Percentiles rank a stretch among this genome's conserved stretches.
These are phyloP conservation scores for Selenicereus undatus DNA, from an alignment of 148 eudicot genomes.

Conservation along the genomic window DNA sequence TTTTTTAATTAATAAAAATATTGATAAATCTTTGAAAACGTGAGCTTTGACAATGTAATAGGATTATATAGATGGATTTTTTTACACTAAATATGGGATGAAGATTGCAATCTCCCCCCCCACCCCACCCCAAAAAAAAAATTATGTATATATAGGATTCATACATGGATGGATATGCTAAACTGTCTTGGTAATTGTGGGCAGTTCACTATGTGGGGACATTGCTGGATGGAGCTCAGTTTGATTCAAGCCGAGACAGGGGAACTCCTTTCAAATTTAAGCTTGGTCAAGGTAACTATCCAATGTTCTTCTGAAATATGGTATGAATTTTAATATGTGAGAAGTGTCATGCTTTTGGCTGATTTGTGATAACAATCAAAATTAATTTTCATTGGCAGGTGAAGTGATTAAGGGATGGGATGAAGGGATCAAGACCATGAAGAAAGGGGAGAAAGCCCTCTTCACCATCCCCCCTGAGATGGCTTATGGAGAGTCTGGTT, in stretches of 20 bases:
- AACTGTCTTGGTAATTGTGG: neutral
- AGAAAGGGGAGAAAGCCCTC: constrained; percentile 81
- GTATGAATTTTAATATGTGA: neutral
- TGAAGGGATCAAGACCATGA: constrained; percentile 83
- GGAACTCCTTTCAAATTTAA: constrained; percentile 72
- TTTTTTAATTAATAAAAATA: too few relatives aligned
- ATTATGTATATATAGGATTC: too few relatives aligned
- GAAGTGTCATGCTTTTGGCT: neutral
- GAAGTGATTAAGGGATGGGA: constrained; percentile 98
- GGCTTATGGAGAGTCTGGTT: constrained; percentile 89
- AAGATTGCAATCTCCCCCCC: too few relatives aligned
- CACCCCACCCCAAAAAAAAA: too few relatives aligned
- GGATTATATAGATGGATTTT: too few relatives aligned
- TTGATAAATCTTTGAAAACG: too few relatives aligned
- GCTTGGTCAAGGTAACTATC: constrained; percentile 67
- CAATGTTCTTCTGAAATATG: neutral
- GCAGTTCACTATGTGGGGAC: constrained; percentile 89
- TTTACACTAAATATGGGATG: too few relatives aligned
- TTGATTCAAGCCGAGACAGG: constrained; percentile 83
- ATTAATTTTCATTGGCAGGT: constrained; percentile 33
- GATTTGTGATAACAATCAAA: neutral
- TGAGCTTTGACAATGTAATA: too few relatives aligned
- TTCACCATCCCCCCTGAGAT: constrained; percentile 81
- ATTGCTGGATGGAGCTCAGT: constrained; percentile 74
- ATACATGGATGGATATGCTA: too few relatives aligned